These are phyloP conservation scores for Thielaviopsis musarum DNA, from an alignment of 2,329 filamentous ascomycete genomes.

Conservation along the genomic window DNA sequence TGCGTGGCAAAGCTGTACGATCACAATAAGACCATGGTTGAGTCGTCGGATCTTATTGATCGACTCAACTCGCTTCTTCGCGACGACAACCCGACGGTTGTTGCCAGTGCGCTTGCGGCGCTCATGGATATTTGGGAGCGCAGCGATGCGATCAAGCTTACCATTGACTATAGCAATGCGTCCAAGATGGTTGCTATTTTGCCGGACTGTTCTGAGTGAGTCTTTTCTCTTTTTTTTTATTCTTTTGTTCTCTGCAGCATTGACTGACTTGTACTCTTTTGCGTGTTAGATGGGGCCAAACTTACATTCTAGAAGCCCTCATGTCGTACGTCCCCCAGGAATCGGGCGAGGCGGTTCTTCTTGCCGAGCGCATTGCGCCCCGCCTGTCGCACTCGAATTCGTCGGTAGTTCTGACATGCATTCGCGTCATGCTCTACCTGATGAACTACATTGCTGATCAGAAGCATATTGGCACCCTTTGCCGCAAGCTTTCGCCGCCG, in stretches of 20 bases:
- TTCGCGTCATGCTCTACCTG: slow-evolving; percentile 87
- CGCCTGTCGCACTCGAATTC: slow-evolving; percentile 94
- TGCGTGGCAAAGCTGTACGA: slow-evolving; percentile 97
- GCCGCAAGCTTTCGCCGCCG: slow-evolving; percentile 84
- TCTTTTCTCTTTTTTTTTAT: slow-evolving; percentile 13
- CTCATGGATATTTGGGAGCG: slow-evolving; percentile 98
- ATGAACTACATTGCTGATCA: slow-evolving; percentile 97
- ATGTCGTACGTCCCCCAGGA: slow-evolving; percentile 97
- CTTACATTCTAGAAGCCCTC: slow-evolving; percentile 90
- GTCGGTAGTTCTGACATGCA: slow-evolving; percentile 87
- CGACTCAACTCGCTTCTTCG: slow-evolving; percentile 74
- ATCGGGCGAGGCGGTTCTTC: slow-evolving; percentile 65
- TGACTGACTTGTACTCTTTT: background rate
- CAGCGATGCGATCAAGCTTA: slow-evolving; percentile 92
- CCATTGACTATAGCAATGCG: slow-evolving; percentile 92
- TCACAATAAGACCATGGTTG: slow-evolving; percentile 79
- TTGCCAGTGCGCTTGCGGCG: slow-evolving; percentile 78
- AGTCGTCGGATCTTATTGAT: slow-evolving; percentile 82
- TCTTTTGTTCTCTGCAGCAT: background rate
- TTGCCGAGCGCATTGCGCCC: slow-evolving; percentile 90
- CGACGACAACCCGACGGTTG: slow-evolving; percentile 94
- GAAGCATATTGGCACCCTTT: slow-evolving; percentile 72
- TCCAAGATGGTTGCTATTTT: slow-evolving; percentile 97
- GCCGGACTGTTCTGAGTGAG: slow-evolving; percentile 90
- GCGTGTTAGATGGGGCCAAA: slow-evolving; percentile 73